phyloP scores from a whole-genome alignment of 1,284 basidiomycete species.

The Apiotrichum sp. region DNA sequence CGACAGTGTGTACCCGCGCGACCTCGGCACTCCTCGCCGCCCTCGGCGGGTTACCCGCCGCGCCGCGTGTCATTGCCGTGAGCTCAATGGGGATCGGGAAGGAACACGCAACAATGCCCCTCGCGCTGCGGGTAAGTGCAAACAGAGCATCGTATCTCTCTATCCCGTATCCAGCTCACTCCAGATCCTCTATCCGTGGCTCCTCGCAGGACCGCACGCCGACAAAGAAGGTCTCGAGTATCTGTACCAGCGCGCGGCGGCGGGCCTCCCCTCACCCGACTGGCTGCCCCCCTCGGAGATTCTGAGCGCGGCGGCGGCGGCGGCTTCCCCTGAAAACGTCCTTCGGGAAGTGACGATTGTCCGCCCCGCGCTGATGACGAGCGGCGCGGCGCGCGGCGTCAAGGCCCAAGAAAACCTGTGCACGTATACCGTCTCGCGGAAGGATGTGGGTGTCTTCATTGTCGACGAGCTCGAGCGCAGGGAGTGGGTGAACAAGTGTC shows the following conservation, averaged over 20 bases:
- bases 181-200: slow-evolving; percentile 22
- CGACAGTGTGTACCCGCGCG: slow-evolving; percentile 20
- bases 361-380: slow-evolving; percentile 21
- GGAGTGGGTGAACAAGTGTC: slow-evolving; percentile 25
- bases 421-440: slow-evolving; percentile 17
- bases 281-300: background rate
- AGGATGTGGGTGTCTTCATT: slow-evolving; percentile 23
- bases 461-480: slow-evolving; percentile 8
- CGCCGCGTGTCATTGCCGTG: slow-evolving; percentile 23
- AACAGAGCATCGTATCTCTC: too few relatives aligned
- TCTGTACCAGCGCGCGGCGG: slow-evolving; percentile 18
- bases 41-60: slow-evolving; percentile 2
- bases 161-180: background rate
- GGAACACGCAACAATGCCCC: slow-evolving; percentile 23
- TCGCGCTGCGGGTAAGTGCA: slow-evolving; percentile 19
- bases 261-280: background rate
- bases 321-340: slow-evolving; percentile 7
- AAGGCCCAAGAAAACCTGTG: slow-evolving; percentile 11
- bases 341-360: slow-evolving; percentile 25
- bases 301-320: slow-evolving; percentile 5
- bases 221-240: slow-evolving; percentile 32
- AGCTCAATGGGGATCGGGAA: slow-evolving; percentile 30
- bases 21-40: slow-evolving; percentile 16
- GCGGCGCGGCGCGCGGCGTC: slow-evolving; percentile 10
- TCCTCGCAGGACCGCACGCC: slow-evolving; percentile 21